These are phyloP conservation scores for Verticillium dahliae DNA, from an alignment of 2,329 filamentous ascomycete genomes.

Conservation along the genomic window DNA sequence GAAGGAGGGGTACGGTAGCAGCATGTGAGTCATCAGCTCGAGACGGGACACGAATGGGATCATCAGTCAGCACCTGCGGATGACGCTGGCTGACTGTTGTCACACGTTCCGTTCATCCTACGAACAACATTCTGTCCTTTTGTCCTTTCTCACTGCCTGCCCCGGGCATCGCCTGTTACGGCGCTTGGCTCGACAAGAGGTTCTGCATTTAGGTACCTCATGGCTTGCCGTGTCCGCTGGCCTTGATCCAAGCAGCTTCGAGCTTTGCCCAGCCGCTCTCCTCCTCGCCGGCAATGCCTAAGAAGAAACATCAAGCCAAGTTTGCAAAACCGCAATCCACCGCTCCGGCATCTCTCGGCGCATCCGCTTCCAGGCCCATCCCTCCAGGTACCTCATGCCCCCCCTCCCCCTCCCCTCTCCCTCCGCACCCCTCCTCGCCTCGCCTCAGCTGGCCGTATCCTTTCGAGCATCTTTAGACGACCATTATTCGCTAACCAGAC, in stretches of 20 bases:
- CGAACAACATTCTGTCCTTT: not conserved
- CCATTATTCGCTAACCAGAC: slow-evolving; percentile 5
- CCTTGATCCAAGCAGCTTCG: not conserved
- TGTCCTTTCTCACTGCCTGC: not conserved
- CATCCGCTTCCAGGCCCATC: slow-evolving; percentile 8
- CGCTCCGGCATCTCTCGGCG: slow-evolving; percentile 23
- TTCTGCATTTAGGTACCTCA: not conserved
- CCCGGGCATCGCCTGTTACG: not conserved
- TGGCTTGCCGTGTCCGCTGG: not conserved
- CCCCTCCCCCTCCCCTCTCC: not conserved
- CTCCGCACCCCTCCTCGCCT: too few relatives aligned
- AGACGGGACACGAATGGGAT: not conserved
- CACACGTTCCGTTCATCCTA: not conserved
- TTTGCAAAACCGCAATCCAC: slow-evolving; percentile 55
- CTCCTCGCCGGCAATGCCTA: slow-evolving; percentile 43
- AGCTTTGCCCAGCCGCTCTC: not conserved
- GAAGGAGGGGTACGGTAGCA: too few relatives aligned
- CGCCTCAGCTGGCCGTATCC: slow-evolving; percentile 4
- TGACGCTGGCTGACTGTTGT: not conserved
- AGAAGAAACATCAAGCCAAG: slow-evolving; percentile 50
- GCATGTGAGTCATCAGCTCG: not conserved
- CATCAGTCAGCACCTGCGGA: not conserved
- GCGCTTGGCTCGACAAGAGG: not conserved
- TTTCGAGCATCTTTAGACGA: slow-evolving; percentile 14
- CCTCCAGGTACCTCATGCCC: slow-evolving; percentile 7